Base-by-base conservation (phyloP, 257 asterid species). In the Verbena officinalis region DNA sequence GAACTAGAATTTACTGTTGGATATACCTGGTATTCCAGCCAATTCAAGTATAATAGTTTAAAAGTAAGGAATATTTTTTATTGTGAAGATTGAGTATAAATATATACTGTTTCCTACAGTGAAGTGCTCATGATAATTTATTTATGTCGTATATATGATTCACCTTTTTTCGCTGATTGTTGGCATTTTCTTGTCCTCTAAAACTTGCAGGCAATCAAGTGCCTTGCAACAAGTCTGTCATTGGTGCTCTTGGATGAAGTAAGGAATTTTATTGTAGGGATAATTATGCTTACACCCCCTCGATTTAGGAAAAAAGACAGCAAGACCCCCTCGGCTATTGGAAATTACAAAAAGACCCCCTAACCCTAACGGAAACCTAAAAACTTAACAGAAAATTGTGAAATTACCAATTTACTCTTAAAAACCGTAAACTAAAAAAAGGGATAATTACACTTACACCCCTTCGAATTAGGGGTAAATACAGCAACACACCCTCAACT, bases 171-270 rank as follows among this genome's bases (percentile, higher is more conserved):
- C 20, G 55, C 60, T 55, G 73, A 48, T 53, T 49, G 16, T 55
- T 66, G 67, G 68, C 46, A 45, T 55, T 62, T 68, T 57, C 48
- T 15, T 3, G 34, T 68, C 65, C 59, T 53, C 43, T 40, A 53
- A 59, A 65, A 55, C 64, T 62, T 80, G 86, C 97, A 94, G 99
- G 96, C 90, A 64, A 90, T 90, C 75, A 88, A 70, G 77, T 75
- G 90, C 68, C 83, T 83, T 51, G 83, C 97, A 54, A 88, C 95
- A 62, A 75, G 59, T 66, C 80, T 68, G 70, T 94, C 99, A 8
- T 53, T 94, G 58, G 96, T 90, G 72, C 90, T 94, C 78, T 65
- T 94, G 78, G 99, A 94, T 73, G 99, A 90, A 80, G 99, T 90
- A 86, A 66, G 86, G 42, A 57, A 51, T 57, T 73, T n/a, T n/a